These are phyloP conservation scores for Botrytis cinerea DNA, from an alignment of 2,329 filamentous ascomycete genomes.

Conservation along the genomic window DNA sequence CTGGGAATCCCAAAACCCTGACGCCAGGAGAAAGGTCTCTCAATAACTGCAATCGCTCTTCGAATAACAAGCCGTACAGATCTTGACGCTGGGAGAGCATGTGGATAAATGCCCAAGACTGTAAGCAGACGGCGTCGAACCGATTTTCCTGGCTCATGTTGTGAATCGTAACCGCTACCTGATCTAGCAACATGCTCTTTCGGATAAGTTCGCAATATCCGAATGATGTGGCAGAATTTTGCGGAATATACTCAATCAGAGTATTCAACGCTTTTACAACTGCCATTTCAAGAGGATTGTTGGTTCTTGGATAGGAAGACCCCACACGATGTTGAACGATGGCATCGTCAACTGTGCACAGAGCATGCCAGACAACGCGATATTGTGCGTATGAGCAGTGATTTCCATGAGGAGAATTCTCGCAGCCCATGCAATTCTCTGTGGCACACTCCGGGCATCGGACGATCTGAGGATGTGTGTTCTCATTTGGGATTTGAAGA, in stretches of 20 bases:
- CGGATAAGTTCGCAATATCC: slow-evolving; percentile 1
- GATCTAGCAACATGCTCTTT: neutral
- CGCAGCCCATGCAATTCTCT: neutral
- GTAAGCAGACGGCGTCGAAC: neutral
- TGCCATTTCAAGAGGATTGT: neutral
- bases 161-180: neutral
- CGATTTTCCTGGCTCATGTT: neutral
- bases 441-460: neutral
- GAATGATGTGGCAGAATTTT: neutral
- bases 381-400: neutral
- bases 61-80: neutral
- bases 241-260: neutral
- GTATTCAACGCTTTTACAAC: neutral
- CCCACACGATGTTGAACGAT: neutral
- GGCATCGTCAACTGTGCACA: neutral
- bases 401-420: neutral
- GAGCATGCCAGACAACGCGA: slow-evolving; percentile 5
- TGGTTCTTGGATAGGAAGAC: neutral
- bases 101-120: neutral
- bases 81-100: neutral
- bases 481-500: neutral
- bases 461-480: slow-evolving; percentile 3
- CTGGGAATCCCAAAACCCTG: neutral
- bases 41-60: neutral
- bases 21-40: neutral